phyloP scores from a whole-genome alignment of 192 early-diverging fungal genomes.

The Spizellomyces punctatus region DNA sequence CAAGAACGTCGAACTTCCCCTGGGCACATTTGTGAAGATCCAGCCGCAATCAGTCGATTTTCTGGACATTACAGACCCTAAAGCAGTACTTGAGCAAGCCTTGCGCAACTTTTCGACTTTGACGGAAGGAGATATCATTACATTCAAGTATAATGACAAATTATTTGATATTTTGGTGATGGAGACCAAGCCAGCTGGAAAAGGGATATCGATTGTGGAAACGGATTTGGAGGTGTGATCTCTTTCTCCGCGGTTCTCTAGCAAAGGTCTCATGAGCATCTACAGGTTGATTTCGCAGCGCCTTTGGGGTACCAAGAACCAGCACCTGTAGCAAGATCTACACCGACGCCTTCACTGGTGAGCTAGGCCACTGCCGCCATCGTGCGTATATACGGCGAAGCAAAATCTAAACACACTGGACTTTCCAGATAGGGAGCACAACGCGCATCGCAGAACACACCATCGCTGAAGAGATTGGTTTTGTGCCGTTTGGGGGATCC shows the following conservation, averaged over 20 bases:
- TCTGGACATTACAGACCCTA: slow-evolving; percentile 94
- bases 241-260: not conserved
- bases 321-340: slow-evolving; percentile 29
- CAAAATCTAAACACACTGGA: not conserved
- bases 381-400: not conserved
- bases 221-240: slow-evolving; percentile 85
- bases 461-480: slow-evolving; percentile 36
- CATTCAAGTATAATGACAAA: slow-evolving; percentile 89
- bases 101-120: slow-evolving; percentile 89
- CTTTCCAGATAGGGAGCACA: slow-evolving; percentile 26
- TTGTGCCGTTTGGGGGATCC: slow-evolving; percentile 52
- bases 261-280: slow-evolving; percentile 46
- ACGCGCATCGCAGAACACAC: slow-evolving; percentile 49
- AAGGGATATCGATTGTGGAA: slow-evolving; percentile 92
- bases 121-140: slow-evolving; percentile 88
- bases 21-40: slow-evolving; percentile 91
- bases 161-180: slow-evolving; percentile 88
- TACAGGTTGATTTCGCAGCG: slow-evolving; percentile 79
- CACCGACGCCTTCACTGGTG: slow-evolving; percentile 24
- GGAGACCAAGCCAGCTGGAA: slow-evolving; percentile 78
- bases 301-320: slow-evolving; percentile 97
- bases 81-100: slow-evolving; percentile 95
- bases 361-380: not conserved
- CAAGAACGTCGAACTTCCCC: slow-evolving; percentile 74
- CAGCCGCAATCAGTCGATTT: slow-evolving; percentile 97